Base-by-base conservation (phyloP, 108 stramenopile species). In the Cylindrotheca closterium region DNA sequence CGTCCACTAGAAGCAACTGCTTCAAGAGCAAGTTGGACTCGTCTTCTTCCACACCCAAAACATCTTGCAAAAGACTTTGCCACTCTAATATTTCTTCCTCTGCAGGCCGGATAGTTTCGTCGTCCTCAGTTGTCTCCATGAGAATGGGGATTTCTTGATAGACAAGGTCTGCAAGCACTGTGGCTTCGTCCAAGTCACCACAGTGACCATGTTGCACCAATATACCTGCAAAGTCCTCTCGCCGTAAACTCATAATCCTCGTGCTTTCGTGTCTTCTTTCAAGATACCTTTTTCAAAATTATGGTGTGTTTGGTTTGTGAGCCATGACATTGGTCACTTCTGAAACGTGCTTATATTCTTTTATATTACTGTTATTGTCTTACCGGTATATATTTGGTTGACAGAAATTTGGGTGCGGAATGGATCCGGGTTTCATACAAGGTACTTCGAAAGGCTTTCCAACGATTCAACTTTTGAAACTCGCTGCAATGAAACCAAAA, bases 151-250 rank as follows among this genome's bases (percentile, higher is more conserved):
- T 17, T 8, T 63, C 62, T 10, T 72, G 50, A 31, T 57, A 15
- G 19, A 72, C 53, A 1, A 64, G 37, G 30, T 72, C 71, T 1
- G 57, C 62, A 18, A 72, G 61, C 37, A 58, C 63, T 8, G 29
- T 28, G 5, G 71, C 71, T 37, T 72, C 71, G 0, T 72, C 71
- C 25, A 26, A 1, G 47, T 25, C 27, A 26, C 32, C 46, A 52
- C 58, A 60, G 17, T 19, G 18, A 18, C 32, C 27, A 5, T 53
- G 18, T 2, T 4, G 12, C 23, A 64, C 21, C 0, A 64, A 37
- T 30, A 37, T 21, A 1, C 34, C 51, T 12, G 47, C 60, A 42
- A 42, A 42, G 15, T 42, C 37, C 15, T 42, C 37, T 42, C 15
- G 37, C 7, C 7, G 37, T 47, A 62, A 49, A n/a, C 24, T 48